Evolutionary conservation across 306 rosid species (phyloP).

Genomic region (Cucurbita pepo): DNA sequence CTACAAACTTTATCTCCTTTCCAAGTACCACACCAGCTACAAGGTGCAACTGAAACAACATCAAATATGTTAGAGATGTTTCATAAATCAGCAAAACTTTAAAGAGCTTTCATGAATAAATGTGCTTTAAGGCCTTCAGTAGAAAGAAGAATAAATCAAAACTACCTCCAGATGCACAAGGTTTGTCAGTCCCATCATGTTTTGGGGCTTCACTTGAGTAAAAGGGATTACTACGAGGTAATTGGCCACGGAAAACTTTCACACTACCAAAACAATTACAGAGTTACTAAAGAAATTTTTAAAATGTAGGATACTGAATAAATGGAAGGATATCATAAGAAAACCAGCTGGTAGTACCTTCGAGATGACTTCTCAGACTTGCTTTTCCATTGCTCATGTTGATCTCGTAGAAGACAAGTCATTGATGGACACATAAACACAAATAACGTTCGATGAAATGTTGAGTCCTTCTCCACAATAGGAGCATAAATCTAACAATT

Average conservation of each 20-base stretch:
- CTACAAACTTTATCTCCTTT: conserved; percentile 58
- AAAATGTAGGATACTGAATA: not conserved
- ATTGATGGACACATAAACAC: conserved; percentile 79
- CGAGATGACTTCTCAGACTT: conserved; percentile 36
- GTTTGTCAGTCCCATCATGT: conserved; percentile 29
- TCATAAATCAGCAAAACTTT: not conserved
- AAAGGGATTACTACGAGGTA: conserved; percentile 53
- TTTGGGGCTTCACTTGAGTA: conserved; percentile 45
- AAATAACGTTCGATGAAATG: conserved; percentile 68
- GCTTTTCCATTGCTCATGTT: conserved; percentile 71
- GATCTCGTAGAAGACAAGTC: conserved; percentile 71
- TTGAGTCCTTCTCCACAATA: conserved; percentile 30
- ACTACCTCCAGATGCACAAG: conserved; percentile 45
- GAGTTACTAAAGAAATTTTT: not conserved
- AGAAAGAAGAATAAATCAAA: not conserved
- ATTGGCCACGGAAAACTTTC: conserved; percentile 74
- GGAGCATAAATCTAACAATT: conserved; percentile 59
- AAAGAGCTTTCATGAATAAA: not conserved
- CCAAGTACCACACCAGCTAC: conserved; percentile 86
- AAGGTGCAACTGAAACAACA: conserved; percentile 39
- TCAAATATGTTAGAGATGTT: conserved; percentile 2
- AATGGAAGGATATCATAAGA: not conserved
- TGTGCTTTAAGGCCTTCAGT: not conserved
- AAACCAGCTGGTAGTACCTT: conserved; percentile 29
- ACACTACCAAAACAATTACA: conserved; percentile 36